phyloP scores from a whole-genome alignment of 495 filamentous ascomycete genomes.

The Xylaria longipes region DNA sequence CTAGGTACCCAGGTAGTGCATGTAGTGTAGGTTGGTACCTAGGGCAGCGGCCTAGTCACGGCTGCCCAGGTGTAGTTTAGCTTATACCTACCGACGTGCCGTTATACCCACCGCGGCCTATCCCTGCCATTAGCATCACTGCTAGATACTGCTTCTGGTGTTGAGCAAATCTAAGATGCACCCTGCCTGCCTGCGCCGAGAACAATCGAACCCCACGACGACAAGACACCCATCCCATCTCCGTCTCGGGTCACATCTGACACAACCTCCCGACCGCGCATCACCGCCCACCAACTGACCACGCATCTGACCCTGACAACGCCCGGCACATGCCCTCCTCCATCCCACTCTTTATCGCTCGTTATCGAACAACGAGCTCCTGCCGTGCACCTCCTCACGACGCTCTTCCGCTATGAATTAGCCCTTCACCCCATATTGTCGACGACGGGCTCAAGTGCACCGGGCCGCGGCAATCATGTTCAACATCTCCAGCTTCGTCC shows the following conservation, averaged over 20 bases:
- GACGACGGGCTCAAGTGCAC: constrained; percentile 37
- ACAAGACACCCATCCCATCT: background rate
- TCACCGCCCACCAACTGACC: background rate
- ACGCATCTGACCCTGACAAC: background rate
- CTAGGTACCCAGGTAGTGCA: background rate
- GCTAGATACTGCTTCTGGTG: background rate
- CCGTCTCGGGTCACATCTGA: constrained; percentile 5
- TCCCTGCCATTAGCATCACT: constrained; percentile 9
- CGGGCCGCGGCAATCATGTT: constrained; percentile 58
- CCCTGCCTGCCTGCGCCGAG: constrained; percentile 11
- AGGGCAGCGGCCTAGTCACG: background rate
- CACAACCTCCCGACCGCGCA: constrained; percentile 17
- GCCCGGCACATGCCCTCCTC: constrained; percentile 23
- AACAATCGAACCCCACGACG: constrained; percentile 22
- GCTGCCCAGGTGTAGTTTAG: background rate
- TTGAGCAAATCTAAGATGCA: constrained; percentile 15
- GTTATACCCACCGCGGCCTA: constrained; percentile 1
- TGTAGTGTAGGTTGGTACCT: background rate
- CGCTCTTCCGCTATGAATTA: constrained; percentile 40
- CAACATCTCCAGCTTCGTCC: constrained; percentile 83
- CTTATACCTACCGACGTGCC: background rate
- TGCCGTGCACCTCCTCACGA: background rate
- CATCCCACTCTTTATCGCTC: constrained; percentile 12
- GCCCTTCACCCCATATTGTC: constrained; percentile 27
- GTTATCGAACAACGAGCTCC: background rate